Evolutionary conservation across 768 basidiomycete genomes (phyloP), one percentile per base, ranked within the genome.

Genomic region (Russula vinacea): DNA sequence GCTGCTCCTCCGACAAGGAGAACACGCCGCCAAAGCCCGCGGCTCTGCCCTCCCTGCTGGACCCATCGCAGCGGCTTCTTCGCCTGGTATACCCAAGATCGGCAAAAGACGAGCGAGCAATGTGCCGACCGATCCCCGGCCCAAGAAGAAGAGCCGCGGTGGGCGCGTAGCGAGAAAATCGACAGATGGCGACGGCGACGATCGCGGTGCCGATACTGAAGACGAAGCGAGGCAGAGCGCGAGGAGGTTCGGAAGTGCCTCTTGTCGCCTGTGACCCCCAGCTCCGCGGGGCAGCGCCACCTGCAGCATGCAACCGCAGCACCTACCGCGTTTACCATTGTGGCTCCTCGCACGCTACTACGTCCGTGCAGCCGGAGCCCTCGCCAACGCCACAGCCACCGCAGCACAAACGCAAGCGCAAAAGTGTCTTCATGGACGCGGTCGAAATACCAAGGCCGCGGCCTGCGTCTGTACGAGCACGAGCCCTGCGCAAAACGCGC

Each of bases 401-500:
- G 3, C 39, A 19, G 33, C 45, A 53, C n/a, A 60, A 39, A 14
- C 62, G 59, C 16, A 86, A 84, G 72, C 80, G 83, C 62, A 81
- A 79, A 71, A 73, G 83, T 37, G 69, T 78, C 6, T 68, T 82
- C 64, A 72, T 84, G 75, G 85, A 85, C 14, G 79, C 79, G 3
- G 83, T 84, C 14, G 79, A 80, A 54, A 76, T 83, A 53, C 81
- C 81, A 14, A 74, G 74, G 10, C 66, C 19, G 53, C 79, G 73
- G 75, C 6, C 66, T 14, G 35, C 79, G 19, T 29, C 29, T 29
- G 2, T 5, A 29, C 29, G 29, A 29, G 29, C 29, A 29, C 73
- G 69, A 0, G 71, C 19, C 56, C 40, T 77, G 32, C 69, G 67
- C 62, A 47, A 69, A 70, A 17, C 4, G 13, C 47, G 73, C 69